phyloP scores from a whole-genome alignment of 192 early-diverging fungal genomes.

The Backusella morwellensis region DNA sequence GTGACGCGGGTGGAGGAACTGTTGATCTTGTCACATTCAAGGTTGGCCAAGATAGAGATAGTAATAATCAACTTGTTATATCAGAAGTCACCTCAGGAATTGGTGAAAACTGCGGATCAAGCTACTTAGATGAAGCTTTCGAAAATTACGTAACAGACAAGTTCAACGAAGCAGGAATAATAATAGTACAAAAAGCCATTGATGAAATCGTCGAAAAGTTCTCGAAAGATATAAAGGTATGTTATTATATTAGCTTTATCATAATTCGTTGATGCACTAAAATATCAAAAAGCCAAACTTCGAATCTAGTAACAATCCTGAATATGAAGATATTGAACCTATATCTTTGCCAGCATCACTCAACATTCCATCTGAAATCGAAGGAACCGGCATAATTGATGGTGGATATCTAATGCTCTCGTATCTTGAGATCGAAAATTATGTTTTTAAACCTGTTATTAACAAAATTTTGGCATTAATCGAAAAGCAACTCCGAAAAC shows the following conservation, averaged over 20 bases:
- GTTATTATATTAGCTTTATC: not conserved
- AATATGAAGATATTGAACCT: conserved; percentile 47
- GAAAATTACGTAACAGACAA: not conserved
- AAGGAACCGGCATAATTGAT: conserved; percentile 43
- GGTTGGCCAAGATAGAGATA: conserved; percentile 42
- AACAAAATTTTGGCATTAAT: conserved; percentile 47
- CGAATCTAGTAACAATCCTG: conserved; percentile 50
- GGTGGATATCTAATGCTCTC: conserved; percentile 48
- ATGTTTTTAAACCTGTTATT: conserved; percentile 58
- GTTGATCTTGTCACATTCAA: conserved; percentile 55
- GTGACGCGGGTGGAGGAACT: conserved; percentile 55
- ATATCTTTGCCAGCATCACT: conserved; percentile 52
- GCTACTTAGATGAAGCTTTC: not conserved
- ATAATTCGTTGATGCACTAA: not conserved
- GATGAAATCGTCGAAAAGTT: not conserved
- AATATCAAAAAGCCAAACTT: conserved; percentile 23
- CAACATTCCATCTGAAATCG: conserved; percentile 44
- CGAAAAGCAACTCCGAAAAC: conserved; percentile 46
- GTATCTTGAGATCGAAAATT: conserved; percentile 41
- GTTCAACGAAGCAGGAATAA: not conserved
- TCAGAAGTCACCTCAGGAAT: conserved; percentile 42
- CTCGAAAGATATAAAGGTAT: not conserved
- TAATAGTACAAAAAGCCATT: not conserved
- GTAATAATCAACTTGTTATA: conserved; percentile 35
- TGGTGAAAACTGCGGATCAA: conserved; percentile 44